phyloP scores from a whole-genome alignment of 2,329 filamentous ascomycete genomes.

The Nothophoma quercina region DNA sequence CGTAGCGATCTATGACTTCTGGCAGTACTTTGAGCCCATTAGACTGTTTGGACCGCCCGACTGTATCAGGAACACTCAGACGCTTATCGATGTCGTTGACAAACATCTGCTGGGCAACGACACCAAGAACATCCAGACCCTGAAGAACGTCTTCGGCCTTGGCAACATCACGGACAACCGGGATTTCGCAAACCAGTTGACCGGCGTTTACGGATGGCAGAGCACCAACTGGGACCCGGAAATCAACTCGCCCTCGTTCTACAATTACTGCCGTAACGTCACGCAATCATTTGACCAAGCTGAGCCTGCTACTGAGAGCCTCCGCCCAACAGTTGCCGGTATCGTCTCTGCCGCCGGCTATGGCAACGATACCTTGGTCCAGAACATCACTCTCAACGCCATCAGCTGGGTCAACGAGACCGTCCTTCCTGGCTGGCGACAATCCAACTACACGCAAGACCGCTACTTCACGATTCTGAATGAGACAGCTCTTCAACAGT shows the following conservation, averaged over 20 bases:
- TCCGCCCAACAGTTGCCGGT: slow-evolving; percentile 51
- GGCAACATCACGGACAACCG: slow-evolving; percentile 57
- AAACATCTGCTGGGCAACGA: slow-evolving; percentile 63
- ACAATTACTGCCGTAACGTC: slow-evolving; percentile 62
- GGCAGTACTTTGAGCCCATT: slow-evolving; percentile 68
- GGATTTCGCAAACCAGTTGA: slow-evolving; percentile 62
- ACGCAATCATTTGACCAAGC: slow-evolving; percentile 57
- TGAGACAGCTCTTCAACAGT: slow-evolving; percentile 36
- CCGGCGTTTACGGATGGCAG: slow-evolving; percentile 62
- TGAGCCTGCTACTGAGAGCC: slow-evolving; percentile 41
- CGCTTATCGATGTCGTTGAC: slow-evolving; percentile 65
- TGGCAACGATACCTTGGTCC: slow-evolving; percentile 51
- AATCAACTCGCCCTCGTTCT: slow-evolving; percentile 58
- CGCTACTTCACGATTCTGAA: slow-evolving; percentile 62
- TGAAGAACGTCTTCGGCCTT: slow-evolving; percentile 64
- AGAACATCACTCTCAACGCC: slow-evolving; percentile 64
- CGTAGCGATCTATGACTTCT: slow-evolving; percentile 79
- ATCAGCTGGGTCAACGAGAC: slow-evolving; percentile 63
- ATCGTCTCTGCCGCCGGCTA: slow-evolving; percentile 61
- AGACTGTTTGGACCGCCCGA: slow-evolving; percentile 63
- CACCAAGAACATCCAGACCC: slow-evolving; percentile 48
- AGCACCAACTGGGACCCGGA: slow-evolving; percentile 64
- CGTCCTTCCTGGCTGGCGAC: slow-evolving; percentile 50
- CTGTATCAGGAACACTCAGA: slow-evolving; percentile 72
- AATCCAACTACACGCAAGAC: slow-evolving; percentile 53